Percentiles rank a stretch among this genome's conserved stretches.
phyloP scores from a whole-genome alignment of 257 asterid genomes.

The Primulina eburnea region DNA sequence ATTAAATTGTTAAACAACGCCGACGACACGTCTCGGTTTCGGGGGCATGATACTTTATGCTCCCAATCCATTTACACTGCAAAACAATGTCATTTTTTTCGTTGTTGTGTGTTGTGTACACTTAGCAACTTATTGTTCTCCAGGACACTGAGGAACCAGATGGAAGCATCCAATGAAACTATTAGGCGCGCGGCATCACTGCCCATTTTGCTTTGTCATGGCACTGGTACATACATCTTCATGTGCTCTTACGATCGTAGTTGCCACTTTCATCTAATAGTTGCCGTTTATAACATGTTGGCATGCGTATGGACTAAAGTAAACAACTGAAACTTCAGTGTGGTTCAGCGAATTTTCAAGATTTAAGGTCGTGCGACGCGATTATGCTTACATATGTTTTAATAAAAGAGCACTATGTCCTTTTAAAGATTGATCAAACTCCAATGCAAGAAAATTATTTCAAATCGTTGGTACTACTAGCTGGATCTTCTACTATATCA shows the following conservation, averaged over 20 bases:
- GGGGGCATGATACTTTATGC: too few relatives aligned
- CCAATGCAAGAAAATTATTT: too few relatives aligned
- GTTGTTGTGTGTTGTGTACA: too few relatives aligned
- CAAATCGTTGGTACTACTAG: too few relatives aligned
- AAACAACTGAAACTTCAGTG: background rate
- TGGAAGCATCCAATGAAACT: constrained; percentile 49
- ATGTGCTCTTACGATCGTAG: background rate
- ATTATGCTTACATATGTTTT: too few relatives aligned
- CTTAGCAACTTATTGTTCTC: constrained; percentile 23
- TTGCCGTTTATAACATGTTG: background rate
- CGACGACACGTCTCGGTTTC: too few relatives aligned
- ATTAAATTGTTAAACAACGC: too few relatives aligned
- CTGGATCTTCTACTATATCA: too few relatives aligned
- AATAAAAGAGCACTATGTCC: too few relatives aligned
- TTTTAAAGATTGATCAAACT: too few relatives aligned
- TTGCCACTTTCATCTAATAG: background rate
- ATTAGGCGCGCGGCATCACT: constrained; percentile 63
- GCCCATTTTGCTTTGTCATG: constrained; percentile 78
- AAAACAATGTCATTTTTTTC: constrained; percentile 3
- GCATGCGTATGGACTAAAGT: background rate
- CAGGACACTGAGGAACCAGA: constrained; percentile 58
- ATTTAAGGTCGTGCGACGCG: too few relatives aligned
- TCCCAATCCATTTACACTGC: background rate
- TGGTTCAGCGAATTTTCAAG: too few relatives aligned
- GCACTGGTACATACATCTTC: constrained; percentile 50